phyloP scores from a whole-genome alignment of 495 filamentous ascomycete genomes.

The Elasticomyces elasticus region DNA sequence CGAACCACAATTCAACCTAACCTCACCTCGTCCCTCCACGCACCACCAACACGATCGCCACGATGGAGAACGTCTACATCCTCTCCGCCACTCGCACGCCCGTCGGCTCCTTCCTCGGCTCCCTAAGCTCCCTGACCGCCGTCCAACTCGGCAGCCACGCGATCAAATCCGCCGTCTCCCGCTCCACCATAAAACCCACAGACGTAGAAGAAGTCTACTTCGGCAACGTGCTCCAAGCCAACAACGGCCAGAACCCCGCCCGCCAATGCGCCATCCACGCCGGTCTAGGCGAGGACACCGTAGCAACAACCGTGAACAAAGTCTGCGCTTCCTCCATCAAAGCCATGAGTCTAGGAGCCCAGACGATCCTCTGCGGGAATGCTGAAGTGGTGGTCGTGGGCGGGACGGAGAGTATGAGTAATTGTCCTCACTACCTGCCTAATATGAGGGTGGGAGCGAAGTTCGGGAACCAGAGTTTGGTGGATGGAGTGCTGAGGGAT shows the following conservation, averaged over 20 bases:
- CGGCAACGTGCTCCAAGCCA: slow-evolving; percentile 94
- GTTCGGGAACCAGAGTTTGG: slow-evolving; percentile 74
- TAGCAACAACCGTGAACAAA: slow-evolving; percentile 95
- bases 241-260: slow-evolving; percentile 91
- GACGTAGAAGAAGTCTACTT: slow-evolving; percentile 94
- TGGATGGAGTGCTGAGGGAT: slow-evolving; percentile 87
- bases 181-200: slow-evolving; percentile 71
- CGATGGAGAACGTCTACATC: slow-evolving; percentile 80
- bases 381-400: slow-evolving; percentile 84
- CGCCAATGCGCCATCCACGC: slow-evolving; percentile 85
- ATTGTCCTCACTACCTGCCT: slow-evolving; percentile 91
- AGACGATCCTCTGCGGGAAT: slow-evolving; percentile 92
- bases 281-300: slow-evolving; percentile 64
- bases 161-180: slow-evolving; percentile 83
- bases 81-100: slow-evolving; percentile 86
- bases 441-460: slow-evolving; percentile 73
- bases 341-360: slow-evolving; percentile 86
- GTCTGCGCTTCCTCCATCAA: slow-evolving; percentile 93
- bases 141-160: slow-evolving; percentile 80
- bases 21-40: not conserved
- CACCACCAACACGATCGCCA: slow-evolving; percentile 9
- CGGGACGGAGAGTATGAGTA: slow-evolving; percentile 95
- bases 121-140: slow-evolving; percentile 75
- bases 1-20: not conserved
- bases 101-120: slow-evolving; percentile 83